A percentile compares a stretch with the other conserved stretches of the same genome.
These are phyloP conservation scores for Cochlearia excelsa DNA, from an alignment of 345 rosid genomes.

Conservation along the genomic window DNA sequence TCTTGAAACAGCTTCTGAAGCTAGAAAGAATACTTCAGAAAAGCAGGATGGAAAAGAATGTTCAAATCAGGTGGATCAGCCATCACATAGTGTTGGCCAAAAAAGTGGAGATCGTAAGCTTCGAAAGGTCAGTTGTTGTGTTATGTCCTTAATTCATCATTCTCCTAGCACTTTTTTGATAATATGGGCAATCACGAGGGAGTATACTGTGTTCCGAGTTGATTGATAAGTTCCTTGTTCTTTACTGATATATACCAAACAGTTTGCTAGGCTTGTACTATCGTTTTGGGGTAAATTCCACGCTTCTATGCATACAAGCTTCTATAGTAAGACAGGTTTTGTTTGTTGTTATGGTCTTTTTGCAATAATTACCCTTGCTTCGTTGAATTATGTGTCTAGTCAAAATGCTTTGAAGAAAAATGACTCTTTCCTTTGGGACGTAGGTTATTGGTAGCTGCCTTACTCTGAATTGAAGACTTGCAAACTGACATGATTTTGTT, in stretches of 20 bases:
- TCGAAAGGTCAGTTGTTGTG: constrained; percentile 58
- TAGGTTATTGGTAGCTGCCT: constrained; percentile 1
- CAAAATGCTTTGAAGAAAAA: constrained; percentile 13
- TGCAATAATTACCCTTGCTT: constrained; percentile 8
- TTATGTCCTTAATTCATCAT: constrained; percentile 9
- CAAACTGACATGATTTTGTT: constrained; percentile 22
- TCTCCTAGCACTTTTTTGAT: constrained; percentile 14
- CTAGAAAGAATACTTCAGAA: constrained; percentile 38
- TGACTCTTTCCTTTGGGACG: not conserved
- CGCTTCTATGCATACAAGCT: constrained; percentile 15
- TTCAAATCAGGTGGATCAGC: constrained; percentile 44
- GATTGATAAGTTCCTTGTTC: constrained; percentile 9
- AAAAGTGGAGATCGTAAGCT: constrained; percentile 50
- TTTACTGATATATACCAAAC: constrained; percentile 5
- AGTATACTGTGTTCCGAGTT: constrained; percentile 17
- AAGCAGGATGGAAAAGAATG: constrained; percentile 50
- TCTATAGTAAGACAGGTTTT: constrained; percentile 6
- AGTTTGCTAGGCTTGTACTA: constrained; percentile 5
- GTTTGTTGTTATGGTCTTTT: constrained; percentile 2
- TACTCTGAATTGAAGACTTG: constrained; percentile 17
- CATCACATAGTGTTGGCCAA: constrained; percentile 52
- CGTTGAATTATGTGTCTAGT: constrained; percentile 3
- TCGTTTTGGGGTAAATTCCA: constrained; percentile 4
- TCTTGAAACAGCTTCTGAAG: constrained; percentile 52
- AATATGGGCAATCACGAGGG: constrained; percentile 9